A percentile compares a stretch with the other conserved stretches of the same genome.
Evolutionary conservation across 2,329 filamentous ascomycete species (phyloP).

Genomic region (Colletotrichum sp.): DNA sequence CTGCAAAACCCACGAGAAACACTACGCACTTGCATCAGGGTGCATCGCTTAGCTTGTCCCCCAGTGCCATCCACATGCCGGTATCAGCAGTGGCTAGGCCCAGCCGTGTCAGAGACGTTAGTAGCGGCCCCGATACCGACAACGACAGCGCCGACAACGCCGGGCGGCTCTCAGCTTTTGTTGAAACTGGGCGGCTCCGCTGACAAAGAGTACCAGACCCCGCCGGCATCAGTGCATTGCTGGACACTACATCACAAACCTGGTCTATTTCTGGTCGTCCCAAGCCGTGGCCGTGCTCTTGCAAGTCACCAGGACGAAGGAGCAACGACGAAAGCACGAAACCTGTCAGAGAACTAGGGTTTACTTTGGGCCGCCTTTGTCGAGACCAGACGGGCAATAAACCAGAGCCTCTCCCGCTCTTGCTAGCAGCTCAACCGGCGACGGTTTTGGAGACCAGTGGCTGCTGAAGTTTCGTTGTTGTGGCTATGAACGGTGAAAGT

Average conservation of each 20-base stretch:
- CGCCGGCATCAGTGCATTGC: background rate
- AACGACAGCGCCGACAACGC: background rate
- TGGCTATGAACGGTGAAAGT: background rate
- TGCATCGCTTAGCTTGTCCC: background rate
- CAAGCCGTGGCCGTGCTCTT: background rate
- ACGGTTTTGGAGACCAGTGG: background rate
- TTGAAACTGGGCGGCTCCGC: background rate
- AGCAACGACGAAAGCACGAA: constrained; percentile 45
- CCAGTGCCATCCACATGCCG: background rate
- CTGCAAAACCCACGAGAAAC: background rate
- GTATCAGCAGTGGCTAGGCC: background rate
- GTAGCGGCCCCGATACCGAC: background rate
- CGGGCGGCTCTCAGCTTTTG: background rate
- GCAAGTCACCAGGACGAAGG: background rate
- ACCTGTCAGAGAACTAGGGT: constrained; percentile 70
- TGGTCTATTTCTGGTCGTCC: constrained; percentile 8
- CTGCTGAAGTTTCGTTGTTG: background rate
- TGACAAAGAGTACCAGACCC: background rate
- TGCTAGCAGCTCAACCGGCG: background rate
- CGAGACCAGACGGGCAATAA: background rate
- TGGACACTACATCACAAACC: background rate
- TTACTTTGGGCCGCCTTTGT: constrained; percentile 65
- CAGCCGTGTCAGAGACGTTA: background rate
- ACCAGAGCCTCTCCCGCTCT: background rate
- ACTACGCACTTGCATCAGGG: background rate